phyloP scores from a whole-genome alignment of 106 monocot genomes.

The Phalaenopsis aphrodite region DNA sequence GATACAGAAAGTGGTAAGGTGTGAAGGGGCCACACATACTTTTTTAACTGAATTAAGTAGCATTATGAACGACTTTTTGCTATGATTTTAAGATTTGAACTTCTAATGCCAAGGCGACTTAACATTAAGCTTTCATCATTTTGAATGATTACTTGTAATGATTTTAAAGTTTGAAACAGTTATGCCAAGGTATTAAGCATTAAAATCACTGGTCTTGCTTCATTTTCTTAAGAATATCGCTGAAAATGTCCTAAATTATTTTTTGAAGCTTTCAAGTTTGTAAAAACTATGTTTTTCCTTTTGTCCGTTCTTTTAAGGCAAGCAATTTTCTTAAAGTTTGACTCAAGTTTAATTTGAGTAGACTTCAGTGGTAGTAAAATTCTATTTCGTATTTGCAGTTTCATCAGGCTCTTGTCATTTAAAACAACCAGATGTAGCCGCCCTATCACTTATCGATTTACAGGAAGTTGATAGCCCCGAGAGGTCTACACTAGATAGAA shows the following conservation, averaged over 20 bases:
- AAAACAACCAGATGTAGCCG: slow-evolving; percentile 13
- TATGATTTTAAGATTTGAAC: not conserved
- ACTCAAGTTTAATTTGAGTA: not conserved
- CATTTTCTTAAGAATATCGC: not conserved
- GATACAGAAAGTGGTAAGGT: not conserved
- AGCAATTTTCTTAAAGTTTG: not conserved
- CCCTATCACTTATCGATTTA: slow-evolving; percentile 16
- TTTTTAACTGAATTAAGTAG: not conserved
- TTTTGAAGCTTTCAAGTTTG: not conserved
- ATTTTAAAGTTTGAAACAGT: not conserved
- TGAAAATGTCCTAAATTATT: not conserved
- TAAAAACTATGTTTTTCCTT: not conserved
- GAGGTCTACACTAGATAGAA: slow-evolving; percentile 21
- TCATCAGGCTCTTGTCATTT: slow-evolving; percentile 10
- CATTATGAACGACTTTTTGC: not conserved
- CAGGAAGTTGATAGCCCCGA: slow-evolving; percentile 17
- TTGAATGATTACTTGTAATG: not conserved
- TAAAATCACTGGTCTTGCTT: not conserved
- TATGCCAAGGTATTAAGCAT: not conserved
- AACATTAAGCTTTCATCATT: not conserved
- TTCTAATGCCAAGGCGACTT: not conserved
- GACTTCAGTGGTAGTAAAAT: not conserved
- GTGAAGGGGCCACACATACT: not conserved
- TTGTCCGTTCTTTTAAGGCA: not conserved
- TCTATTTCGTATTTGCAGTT: slow-evolving; percentile 15